Evolutionary conservation across 2,329 filamentous ascomycete genomes (phyloP).

Genomic region (Corniculantispora saksenae): DNA sequence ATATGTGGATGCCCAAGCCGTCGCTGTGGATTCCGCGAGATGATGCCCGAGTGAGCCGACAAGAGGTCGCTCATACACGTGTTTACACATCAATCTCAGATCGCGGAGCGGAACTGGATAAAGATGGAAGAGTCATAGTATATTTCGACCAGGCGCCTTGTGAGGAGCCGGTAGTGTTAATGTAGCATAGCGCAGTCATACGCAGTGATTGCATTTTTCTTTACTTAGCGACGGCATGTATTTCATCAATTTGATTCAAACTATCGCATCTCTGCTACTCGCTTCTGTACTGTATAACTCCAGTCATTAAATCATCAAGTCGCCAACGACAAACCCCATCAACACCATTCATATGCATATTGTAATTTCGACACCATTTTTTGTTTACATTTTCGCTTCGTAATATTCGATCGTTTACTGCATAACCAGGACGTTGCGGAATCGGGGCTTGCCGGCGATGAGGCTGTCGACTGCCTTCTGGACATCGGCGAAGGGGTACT

Average conservation of each 20-base stretch:
- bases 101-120: conserved; percentile 35
- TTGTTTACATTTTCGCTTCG: background rate
- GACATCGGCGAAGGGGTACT: conserved; percentile 57
- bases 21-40: conserved; percentile 87
- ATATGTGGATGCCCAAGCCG: conserved; percentile 59
- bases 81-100: conserved; percentile 79
- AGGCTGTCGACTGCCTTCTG: conserved; percentile 47
- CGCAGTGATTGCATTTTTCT: conserved; percentile 6
- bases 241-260: background rate
- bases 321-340: background rate
- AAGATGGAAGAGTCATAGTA: conserved; percentile 36
- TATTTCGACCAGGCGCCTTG: conserved; percentile 42
- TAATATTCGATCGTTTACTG: conserved; percentile 24
- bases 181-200: conserved; percentile 41
- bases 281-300: background rate
- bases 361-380: too few species aligned
- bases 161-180: conserved; percentile 33
- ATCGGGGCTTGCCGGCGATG: conserved; percentile 43
- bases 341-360: background rate
- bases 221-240: background rate
- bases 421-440: conserved; percentile 47
- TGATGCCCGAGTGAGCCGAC: conserved; percentile 68
- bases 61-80: conserved; percentile 73
- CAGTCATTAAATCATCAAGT: background rate
- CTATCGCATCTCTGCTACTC: background rate